phyloP scores from a whole-genome alignment of 2,329 filamentous ascomycete species.

The Sphaerostilbella broomeana region DNA sequence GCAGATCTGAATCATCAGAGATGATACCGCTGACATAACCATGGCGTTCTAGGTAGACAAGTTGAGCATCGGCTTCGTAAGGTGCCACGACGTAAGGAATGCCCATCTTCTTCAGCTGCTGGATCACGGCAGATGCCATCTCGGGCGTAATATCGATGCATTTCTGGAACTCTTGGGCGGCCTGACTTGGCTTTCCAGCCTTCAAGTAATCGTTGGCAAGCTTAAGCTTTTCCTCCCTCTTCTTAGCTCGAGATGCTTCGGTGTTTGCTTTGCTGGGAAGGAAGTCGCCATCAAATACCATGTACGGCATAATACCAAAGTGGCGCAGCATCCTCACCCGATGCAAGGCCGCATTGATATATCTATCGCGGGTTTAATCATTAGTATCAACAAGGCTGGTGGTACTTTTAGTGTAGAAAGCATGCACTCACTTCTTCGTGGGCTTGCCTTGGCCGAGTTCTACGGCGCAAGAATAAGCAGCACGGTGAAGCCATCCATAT shows the following conservation, averaged over 20 bases:
- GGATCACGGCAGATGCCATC: constrained; percentile 88
- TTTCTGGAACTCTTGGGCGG: constrained; percentile 84
- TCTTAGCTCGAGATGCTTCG: constrained; percentile 68
- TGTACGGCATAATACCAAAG: constrained; percentile 87
- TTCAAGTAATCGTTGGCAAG: constrained; percentile 72
- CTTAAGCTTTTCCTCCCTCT: constrained; percentile 69
- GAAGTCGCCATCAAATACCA: constrained; percentile 94
- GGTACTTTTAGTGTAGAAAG: neutral
- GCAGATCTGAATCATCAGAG: constrained; percentile 91
- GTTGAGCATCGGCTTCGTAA: constrained; percentile 95
- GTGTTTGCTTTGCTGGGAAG: constrained; percentile 89
- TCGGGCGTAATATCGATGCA: constrained; percentile 91
- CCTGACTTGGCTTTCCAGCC: constrained; percentile 73
- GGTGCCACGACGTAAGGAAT: constrained; percentile 90
- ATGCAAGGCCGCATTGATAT: constrained; percentile 83
- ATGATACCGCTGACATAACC: constrained; percentile 82
- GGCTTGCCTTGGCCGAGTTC: constrained; percentile 85
- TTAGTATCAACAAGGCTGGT: neutral
- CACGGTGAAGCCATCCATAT: constrained; percentile 97
- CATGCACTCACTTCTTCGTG: constrained; percentile 64
- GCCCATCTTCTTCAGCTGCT: constrained; percentile 74
- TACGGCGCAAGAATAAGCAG: constrained; percentile 81
- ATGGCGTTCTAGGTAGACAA: constrained; percentile 85
- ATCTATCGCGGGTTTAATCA: constrained; percentile 43
- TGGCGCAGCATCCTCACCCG: constrained; percentile 90